Base-by-base conservation (phyloP, 495 filamentous ascomycete species). In the Barbatosphaeria neglecta region DNA sequence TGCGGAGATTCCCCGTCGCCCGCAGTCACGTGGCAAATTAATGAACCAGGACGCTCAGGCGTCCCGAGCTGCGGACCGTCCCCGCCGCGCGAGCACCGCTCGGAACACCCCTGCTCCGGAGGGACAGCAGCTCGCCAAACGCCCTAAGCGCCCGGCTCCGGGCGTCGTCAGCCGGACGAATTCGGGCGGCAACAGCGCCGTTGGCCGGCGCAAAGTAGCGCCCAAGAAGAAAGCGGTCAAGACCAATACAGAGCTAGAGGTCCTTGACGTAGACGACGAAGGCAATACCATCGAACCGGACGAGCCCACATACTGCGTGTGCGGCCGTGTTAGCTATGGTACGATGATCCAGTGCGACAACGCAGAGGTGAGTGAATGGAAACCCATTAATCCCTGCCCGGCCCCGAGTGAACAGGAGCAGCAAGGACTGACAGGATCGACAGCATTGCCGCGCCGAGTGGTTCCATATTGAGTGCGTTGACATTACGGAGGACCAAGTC, bases 261-360 rank as follows among this genome's bases (percentile, higher is more conserved):
- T 68, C 9, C n/a, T n/a, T n/a, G 73, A 81, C 44, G 70, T 79
- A 43, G 74, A 77, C 42, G 79, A 81, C 45, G 78, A 77, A 43
- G 79, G 74, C 6, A 89, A 94, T 55, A 70, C 83, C 48, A 87
- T 95, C 55, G 88, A 95, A 63, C 81, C 86, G 5, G 74, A 89
- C 52, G 92, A 96, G 67, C 82, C 86, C 13, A 72, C 81, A 43
- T 98, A 96, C 61, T 98, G 92, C 63, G 60, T 92, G 11, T 98
- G 92, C 63, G 83, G 88, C 48, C 76, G 90, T 46, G 88, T 97
- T 37, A 94, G 87, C 58, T 95, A 81, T 60, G 92, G 92, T 43
- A 83, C 78, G 22, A 98, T 98, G 92, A 90, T 98, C 58, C 81
- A 82, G 53, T 98, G 92, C 56, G 92, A 97, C 55, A 94, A 93